phyloP scores from a whole-genome alignment of 2,329 filamentous ascomycete species.

The Cordyceps fumosorosea region DNA sequence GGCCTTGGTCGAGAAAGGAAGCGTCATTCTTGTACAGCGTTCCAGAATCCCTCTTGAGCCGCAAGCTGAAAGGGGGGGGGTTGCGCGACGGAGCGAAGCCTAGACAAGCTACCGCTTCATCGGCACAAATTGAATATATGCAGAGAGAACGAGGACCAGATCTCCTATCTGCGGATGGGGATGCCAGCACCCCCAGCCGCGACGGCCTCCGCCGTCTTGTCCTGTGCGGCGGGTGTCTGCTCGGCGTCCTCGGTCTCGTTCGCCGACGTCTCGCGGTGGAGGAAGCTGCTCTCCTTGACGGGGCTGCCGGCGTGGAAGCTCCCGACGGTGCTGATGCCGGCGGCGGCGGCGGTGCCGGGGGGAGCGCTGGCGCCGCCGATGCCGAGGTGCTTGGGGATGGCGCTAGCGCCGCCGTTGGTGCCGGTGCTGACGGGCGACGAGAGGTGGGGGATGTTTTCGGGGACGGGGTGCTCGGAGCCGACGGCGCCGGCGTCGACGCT shows the following conservation, averaged over 20 bases:
- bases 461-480: constrained; percentile 88
- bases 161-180: constrained; percentile 54
- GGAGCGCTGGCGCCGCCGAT: constrained; percentile 34
- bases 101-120: neutral
- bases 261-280: constrained; percentile 75
- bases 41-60: neutral
- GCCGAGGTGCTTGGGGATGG: constrained; percentile 11
- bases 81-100: neutral
- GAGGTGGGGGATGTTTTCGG: constrained; percentile 90
- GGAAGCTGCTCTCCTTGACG: constrained; percentile 82
- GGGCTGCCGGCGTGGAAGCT: constrained; percentile 64
- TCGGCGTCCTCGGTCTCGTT: constrained; percentile 24
- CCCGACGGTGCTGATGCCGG: constrained; percentile 19
- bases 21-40: neutral
- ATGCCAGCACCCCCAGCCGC: constrained; percentile 30
- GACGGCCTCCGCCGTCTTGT: neutral
- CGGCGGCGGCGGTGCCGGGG: constrained; percentile 15
- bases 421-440: constrained; percentile 53
- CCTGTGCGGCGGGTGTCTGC: neutral
- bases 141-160: neutral
- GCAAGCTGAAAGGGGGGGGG: neutral
- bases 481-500: constrained; percentile 90
- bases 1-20: neutral
- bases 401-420: constrained; percentile 23
- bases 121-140: neutral